phyloP scores from a whole-genome alignment of 2,329 filamentous ascomycete genomes.

The Nemania bipapillata region DNA sequence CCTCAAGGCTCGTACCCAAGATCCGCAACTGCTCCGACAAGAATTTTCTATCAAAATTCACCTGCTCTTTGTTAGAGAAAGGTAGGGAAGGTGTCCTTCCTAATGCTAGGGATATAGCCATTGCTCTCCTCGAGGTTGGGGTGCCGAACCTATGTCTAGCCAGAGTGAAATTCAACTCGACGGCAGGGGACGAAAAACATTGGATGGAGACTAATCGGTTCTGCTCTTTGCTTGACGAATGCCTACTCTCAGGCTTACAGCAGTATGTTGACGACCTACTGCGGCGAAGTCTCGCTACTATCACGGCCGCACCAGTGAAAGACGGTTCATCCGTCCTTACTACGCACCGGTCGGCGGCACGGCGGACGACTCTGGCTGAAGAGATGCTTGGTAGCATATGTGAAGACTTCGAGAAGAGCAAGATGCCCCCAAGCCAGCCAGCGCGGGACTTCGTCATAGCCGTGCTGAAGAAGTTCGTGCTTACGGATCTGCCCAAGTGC shows the following conservation, averaged over 20 bases:
- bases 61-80: conserved; percentile 28
- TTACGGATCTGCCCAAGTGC: conserved; percentile 14
- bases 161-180: conserved; percentile 15
- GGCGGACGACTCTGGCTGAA: conserved; percentile 1
- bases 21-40: conserved; percentile 15
- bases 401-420: conserved; percentile 18
- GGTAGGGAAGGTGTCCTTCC: conserved; percentile 17
- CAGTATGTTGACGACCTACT: conserved; percentile 24
- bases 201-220: conserved; percentile 13
- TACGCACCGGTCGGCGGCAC: neutral
- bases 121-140: conserved; percentile 6
- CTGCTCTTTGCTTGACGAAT: conserved; percentile 11
- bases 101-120: conserved; percentile 14
- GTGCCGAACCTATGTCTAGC: conserved; percentile 3
- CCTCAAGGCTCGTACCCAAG: conserved; percentile 21
- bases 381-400: conserved; percentile 14
- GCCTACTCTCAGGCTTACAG: conserved; percentile 19
- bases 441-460: conserved; percentile 25
- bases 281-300: neutral
- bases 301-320: neutral
- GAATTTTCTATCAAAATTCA: conserved; percentile 21
- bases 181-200: neutral
- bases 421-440: conserved; percentile 11
- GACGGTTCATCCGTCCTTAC: neutral
- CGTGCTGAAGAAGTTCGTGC: conserved; percentile 24